phyloP scores from a whole-genome alignment of 768 basidiomycete genomes.

The Ephemerocybe angulata region DNA sequence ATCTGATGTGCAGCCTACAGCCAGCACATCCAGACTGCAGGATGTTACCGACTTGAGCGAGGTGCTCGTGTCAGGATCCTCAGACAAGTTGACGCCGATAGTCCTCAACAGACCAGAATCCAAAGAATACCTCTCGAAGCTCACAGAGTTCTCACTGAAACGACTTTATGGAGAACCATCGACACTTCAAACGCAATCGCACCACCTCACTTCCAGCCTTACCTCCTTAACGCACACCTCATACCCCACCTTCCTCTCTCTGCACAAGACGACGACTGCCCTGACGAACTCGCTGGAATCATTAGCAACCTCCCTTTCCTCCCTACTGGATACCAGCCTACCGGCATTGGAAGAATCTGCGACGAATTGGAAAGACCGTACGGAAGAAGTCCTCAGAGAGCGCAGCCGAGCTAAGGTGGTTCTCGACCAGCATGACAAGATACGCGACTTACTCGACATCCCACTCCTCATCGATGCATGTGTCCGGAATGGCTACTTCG shows the following conservation, averaged over 20 bases:
- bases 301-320: slow-evolving; percentile 68
- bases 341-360: slow-evolving; percentile 76
- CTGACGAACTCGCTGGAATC: slow-evolving; percentile 70
- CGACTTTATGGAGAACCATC: slow-evolving; percentile 73
- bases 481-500: slow-evolving; percentile 87
- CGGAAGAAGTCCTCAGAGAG: slow-evolving; percentile 70
- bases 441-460: slow-evolving; percentile 87
- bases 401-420: slow-evolving; percentile 76
- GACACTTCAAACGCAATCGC: slow-evolving; percentile 75
- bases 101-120: slow-evolving; percentile 27
- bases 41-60: slow-evolving; percentile 31
- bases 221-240: slow-evolving; percentile 88
- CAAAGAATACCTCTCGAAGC: slow-evolving; percentile 57
- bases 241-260: slow-evolving; percentile 87
- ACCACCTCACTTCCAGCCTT: slow-evolving; percentile 84
- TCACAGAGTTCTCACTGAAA: slow-evolving; percentile 63
- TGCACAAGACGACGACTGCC: slow-evolving; percentile 75
- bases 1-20: slow-evolving; percentile 1
- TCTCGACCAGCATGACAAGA: slow-evolving; percentile 92
- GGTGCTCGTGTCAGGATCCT: slow-evolving; percentile 28
- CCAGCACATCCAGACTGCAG: slow-evolving; percentile 24
- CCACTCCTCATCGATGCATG: slow-evolving; percentile 91
- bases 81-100: slow-evolving; percentile 19
- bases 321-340: slow-evolving; percentile 61
- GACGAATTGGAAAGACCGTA: slow-evolving; percentile 65